Conservation (phyloP, 2,329 filamentous ascomycete species). For the Cladosporium sp. region DNA sequence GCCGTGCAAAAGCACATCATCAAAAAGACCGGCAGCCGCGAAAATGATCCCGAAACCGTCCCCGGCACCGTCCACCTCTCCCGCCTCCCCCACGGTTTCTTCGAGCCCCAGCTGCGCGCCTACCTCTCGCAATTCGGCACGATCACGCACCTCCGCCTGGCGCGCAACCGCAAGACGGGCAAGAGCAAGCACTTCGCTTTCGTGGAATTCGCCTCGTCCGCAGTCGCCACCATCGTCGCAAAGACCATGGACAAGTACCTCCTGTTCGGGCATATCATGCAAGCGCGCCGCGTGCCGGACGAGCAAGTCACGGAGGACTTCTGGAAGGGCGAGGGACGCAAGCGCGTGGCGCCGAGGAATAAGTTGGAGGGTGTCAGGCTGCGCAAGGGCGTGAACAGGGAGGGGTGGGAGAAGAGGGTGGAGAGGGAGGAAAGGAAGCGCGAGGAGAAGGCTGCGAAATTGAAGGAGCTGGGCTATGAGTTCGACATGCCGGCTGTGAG, state of each 20-base stretch:
- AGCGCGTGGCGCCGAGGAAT: conserved; percentile 82
- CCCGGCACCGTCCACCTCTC: conserved; percentile 86
- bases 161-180: conserved; percentile 88
- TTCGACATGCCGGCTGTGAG: conserved; percentile 72
- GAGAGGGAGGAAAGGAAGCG: conserved; percentile 69
- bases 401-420: conserved; percentile 74
- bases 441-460: conserved; percentile 63
- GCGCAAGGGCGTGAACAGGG: conserved; percentile 66
- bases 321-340: conserved; percentile 85
- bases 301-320: conserved; percentile 76
- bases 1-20: conserved; percentile 38
- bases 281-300: conserved; percentile 73
- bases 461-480: conserved; percentile 79
- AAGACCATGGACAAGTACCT: conserved; percentile 98
- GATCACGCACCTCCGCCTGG: conserved; percentile 74
- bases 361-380: conserved; percentile 75
- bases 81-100: conserved; percentile 92
- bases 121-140: conserved; percentile 94
- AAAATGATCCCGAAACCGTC: conserved; percentile 48
- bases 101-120: conserved; percentile 88
- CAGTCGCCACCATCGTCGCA: conserved; percentile 86
- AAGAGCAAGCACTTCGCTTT: conserved; percentile 92
- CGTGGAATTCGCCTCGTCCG: conserved; percentile 73
- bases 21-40: conserved; percentile 37
- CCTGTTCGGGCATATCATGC: conserved; percentile 88